Evolutionary conservation across 2,329 filamentous ascomycete genomes (phyloP), one percentile per base, ranked within the genome.

Genomic region (Paramyrothecium sp.): DNA sequence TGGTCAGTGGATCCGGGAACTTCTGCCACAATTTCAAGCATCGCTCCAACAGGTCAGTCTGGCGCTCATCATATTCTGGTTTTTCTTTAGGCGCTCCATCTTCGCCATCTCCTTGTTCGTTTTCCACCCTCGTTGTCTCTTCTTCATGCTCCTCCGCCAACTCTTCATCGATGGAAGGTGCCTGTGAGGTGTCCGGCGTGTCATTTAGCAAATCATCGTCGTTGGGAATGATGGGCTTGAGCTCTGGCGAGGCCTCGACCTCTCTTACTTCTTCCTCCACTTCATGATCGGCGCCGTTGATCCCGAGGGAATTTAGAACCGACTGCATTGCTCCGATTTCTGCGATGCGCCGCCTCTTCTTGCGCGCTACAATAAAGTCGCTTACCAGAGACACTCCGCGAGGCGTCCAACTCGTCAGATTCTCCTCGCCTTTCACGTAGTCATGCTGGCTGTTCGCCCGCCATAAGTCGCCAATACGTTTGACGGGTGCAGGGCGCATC

Each of bases 351-450:
- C 84, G 81, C 64, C 87, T 87, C 68, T 90, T 89, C 73, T 90
- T 92, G 59, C 87, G 87, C 7, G 89, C 84, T 12, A 81, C 75
- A 55, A 97, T 89, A 67, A 89, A 97, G 73, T 99, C 95, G 57
- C 88, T 86, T n/a, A 99, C 89, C 1, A 99, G 78, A 0, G 92
- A 96, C 3, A 98, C 90, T 38, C 95, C 92, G 47, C 95, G 85
- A 2, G 95, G 94, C 8, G 88, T 87, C 95, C 95, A 99, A 56
- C 87, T 87, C 2, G 81, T 87, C 44, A 99, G 79, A 52, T 88
- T 83, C 72, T 99, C 95, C 74, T 99, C 93, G 56, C 95, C 95
- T 72, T 97, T 97, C 66, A 99, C 91, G 69, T 97, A 98, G 71
- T 96, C 92, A 67, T 96, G 90, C 58, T 91, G 89, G 17, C 93